A percentile compares a stretch with the other conserved stretches of the same genome.
Conservation (phyloP, 2,329 filamentous ascomycete genomes). For the Juglanconis sp. region DNA sequence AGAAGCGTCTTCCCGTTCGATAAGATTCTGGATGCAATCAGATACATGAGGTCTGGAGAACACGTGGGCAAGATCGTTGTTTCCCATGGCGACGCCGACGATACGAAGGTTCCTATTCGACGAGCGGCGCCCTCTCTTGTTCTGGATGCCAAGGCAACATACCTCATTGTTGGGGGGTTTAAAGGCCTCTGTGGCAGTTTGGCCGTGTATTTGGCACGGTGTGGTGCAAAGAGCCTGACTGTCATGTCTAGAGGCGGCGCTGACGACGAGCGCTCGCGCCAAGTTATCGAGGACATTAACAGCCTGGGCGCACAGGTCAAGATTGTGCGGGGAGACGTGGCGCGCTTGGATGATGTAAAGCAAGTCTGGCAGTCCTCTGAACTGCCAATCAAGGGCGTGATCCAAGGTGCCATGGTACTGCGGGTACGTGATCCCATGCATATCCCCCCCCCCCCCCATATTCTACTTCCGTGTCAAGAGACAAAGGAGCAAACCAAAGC, state of each 20-base stretch:
- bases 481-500: background rate
- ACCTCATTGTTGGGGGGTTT: slow-evolving; percentile 1
- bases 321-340: background rate
- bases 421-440: background rate
- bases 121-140: background rate
- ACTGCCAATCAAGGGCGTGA: background rate
- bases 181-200: slow-evolving; percentile 1
- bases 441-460: background rate
- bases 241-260: background rate
- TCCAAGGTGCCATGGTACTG: slow-evolving; percentile 10
- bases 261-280: background rate
- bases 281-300: background rate
- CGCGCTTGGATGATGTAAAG: background rate
- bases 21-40: background rate
- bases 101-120: background rate
- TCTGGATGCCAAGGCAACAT: background rate
- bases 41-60: background rate
- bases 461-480: background rate
- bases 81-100: background rate
- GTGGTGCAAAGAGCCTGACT: background rate
- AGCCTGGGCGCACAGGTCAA: background rate
- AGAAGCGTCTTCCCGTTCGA: background rate
- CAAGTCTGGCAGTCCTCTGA: background rate
- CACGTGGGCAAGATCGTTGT: slow-evolving; percentile 9
- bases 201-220: background rate